Evolutionary conservation across 495 filamentous ascomycete genomes (phyloP).

Genomic region (Geoglossum glabrum): DNA sequence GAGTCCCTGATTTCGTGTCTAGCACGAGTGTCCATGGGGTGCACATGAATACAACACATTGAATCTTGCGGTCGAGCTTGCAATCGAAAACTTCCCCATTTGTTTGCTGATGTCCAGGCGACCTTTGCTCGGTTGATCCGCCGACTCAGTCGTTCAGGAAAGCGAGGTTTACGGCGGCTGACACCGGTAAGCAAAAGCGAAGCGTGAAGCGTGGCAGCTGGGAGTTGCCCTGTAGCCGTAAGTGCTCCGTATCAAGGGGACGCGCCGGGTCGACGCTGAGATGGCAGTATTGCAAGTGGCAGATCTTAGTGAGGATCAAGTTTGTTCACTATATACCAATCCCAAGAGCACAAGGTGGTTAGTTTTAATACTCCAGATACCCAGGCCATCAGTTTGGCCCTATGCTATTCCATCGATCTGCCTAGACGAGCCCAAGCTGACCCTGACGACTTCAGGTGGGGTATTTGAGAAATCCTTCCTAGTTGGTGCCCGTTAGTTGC

Average conservation of each 20-base stretch:
- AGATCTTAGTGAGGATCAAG: not conserved
- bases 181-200: not conserved
- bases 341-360: not conserved
- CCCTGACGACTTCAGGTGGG: not conserved
- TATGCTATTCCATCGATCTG: not conserved
- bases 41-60: not conserved
- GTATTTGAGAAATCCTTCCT: not conserved
- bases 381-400: not conserved
- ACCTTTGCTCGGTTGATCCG: not conserved
- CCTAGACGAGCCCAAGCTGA: no score
- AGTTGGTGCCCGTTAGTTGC: not conserved
- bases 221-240: not conserved
- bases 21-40: not conserved
- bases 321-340: not conserved
- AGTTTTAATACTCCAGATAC: not conserved
- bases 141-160: not conserved
- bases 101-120: not conserved
- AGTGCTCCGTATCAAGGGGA: not conserved
- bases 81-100: not conserved
- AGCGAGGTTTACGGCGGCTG: not conserved
- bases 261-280: not conserved
- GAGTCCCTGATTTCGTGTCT: not conserved
- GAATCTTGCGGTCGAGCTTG: not conserved
- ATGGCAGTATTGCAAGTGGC: not conserved
- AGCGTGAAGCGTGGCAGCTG: not conserved